Conservation (phyloP, 164 flowering plant species). For the Berberis vulgaris region DNA sequence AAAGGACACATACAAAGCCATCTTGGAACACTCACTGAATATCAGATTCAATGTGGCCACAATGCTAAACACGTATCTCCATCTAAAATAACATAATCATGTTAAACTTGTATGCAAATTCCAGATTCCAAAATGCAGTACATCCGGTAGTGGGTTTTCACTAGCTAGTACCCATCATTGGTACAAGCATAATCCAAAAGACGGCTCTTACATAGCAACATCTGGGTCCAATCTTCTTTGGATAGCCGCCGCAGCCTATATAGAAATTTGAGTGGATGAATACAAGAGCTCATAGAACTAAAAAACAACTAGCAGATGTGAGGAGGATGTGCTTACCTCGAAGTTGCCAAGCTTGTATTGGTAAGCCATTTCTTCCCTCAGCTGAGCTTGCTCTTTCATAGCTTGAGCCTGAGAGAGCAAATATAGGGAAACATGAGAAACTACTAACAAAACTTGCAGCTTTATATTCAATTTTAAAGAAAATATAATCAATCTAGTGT, state of each 20-base stretch:
- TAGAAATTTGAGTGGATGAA: not conserved
- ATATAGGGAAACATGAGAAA: not conserved
- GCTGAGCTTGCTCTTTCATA: conserved; percentile 91
- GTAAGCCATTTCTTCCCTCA: conserved; percentile 85
- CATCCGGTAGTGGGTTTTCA: not conserved
- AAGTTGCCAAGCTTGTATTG: conserved; percentile 85
- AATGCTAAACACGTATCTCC: too few species aligned
- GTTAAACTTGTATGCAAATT: too few species aligned
- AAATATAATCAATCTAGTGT: too few species aligned
- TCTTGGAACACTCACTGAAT: too few species aligned
- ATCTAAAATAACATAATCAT: too few species aligned
- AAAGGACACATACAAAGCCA: too few species aligned
- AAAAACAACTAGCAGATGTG: too few species aligned
- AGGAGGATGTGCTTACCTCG: conserved; percentile 42
- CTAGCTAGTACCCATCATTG: not conserved
- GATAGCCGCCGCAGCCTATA: conserved; percentile 90
- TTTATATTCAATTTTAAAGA: not conserved
- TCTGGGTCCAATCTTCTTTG: conserved; percentile 95
- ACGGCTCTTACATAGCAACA: conserved; percentile 36
- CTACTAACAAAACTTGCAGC: not conserved
- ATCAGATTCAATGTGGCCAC: too few species aligned
- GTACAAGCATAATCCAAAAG: not conserved
- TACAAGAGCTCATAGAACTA: not conserved
- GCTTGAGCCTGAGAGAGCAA: conserved; percentile 62
- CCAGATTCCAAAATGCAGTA: not conserved